These are phyloP conservation scores for Lumnitzera racemosa DNA, from an alignment of 345 rosid species.

Conservation along the genomic window DNA sequence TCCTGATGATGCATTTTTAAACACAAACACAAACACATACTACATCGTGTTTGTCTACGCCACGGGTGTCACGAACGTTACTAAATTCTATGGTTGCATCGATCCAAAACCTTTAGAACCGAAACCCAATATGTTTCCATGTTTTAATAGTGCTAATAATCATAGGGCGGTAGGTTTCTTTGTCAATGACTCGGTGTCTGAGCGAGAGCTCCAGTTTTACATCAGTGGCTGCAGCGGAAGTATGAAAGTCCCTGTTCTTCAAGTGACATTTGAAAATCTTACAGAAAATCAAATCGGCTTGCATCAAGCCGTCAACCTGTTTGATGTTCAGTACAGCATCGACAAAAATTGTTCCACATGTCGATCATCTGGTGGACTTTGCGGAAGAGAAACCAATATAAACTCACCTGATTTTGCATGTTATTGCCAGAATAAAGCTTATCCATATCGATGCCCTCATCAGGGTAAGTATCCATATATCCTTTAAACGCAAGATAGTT, in stretches of 20 bases:
- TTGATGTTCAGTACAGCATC: conserved; percentile 19
- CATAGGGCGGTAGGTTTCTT: neutral
- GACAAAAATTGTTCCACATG: too few relatives aligned
- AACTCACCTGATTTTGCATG: too few relatives aligned
- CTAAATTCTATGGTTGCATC: conserved; percentile 21
- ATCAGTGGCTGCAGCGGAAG: neutral
- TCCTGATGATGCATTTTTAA: neutral
- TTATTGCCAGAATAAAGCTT: too few relatives aligned
- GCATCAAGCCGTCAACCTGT: conserved; percentile 16
- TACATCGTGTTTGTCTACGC: neutral
- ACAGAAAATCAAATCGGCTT: accelerated
- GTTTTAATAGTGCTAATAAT: neutral
- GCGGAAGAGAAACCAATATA: too few relatives aligned
- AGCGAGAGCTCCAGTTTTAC: neutral
- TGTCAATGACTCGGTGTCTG: neutral
- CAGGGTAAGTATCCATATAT: too few relatives aligned
- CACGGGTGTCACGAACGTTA: conserved; percentile 4
- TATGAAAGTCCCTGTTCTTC: conserved; percentile 15
- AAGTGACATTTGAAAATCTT: neutral
- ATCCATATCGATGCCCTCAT: too few relatives aligned
- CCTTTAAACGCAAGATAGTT: too few relatives aligned
- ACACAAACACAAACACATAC: neutral
- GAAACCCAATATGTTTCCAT: neutral
- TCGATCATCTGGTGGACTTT: too few relatives aligned
- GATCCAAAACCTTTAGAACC: neutral